phyloP scores from a whole-genome alignment of 225 moss, liverwort and hornwort species.

The Polytrichum commune region DNA sequence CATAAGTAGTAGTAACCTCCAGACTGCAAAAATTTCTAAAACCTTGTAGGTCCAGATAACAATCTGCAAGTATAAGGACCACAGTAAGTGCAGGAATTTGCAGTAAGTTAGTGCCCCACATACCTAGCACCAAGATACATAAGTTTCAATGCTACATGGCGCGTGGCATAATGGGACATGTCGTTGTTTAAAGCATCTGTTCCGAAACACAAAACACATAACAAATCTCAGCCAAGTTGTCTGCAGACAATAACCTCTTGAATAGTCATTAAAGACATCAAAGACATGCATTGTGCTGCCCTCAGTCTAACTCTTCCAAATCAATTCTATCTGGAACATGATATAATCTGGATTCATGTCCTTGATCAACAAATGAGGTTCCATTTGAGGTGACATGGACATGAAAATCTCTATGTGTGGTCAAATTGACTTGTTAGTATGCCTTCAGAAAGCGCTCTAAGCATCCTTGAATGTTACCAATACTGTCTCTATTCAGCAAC shows the following conservation, averaged over 20 bases:
- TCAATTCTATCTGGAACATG: too few relatives aligned
- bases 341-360: too few relatives aligned
- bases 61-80: background rate
- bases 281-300: background rate
- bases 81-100: background rate
- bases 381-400: too few relatives aligned
- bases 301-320: background rate
- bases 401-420: too few relatives aligned
- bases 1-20: background rate
- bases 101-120: background rate
- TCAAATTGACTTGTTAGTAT: too few relatives aligned
- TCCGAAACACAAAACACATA: conserved; percentile 9
- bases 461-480: too few relatives aligned
- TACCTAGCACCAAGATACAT: conserved; percentile 90
- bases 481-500: too few relatives aligned
- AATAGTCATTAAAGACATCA: background rate
- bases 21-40: background rate
- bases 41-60: background rate
- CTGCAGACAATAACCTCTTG: background rate
- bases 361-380: too few relatives aligned
- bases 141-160: conserved; percentile 76
- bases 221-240: background rate
- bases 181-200: conserved; percentile 34
- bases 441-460: too few relatives aligned
- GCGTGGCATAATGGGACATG: conserved; percentile 51